Evolutionary conservation across 2,329 filamentous ascomycete genomes (phyloP), one percentile per base, ranked within the genome.

Genomic region (Fusarium sp.): DNA sequence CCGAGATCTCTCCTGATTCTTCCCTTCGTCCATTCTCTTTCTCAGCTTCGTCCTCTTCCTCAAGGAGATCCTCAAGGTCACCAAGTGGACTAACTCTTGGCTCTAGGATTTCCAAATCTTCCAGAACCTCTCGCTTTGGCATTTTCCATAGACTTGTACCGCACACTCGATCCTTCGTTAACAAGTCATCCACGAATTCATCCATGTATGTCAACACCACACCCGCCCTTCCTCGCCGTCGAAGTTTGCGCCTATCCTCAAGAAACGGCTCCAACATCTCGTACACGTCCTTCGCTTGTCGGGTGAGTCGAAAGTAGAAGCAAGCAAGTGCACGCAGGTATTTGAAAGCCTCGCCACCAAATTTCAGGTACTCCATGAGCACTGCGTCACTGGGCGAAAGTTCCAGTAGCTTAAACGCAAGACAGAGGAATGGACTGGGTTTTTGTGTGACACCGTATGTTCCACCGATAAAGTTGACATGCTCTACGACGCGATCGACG

Each of bases 331-430:
- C 95, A 63, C 95, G 90, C 58, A 99, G 85, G 81, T 99, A 99
- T 82, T 93, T 94, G 79, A 95, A 94, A 57, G 90, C 83, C 40
- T 92, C 90, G 48, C 91, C 94, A 60, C 91, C 92, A 76, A 91
- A 91, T 61, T 89, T 84, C 33, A 99, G 82, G 80, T 98, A 98
- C 78, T 94, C 93, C 42, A 88, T 81, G 32, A 99, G 84, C 37
- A 98, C 88, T 45, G 91, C 92, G 79, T 93, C 91, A 67, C 89
- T 88, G 2, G 96, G 96, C 30, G 90, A 91, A 13, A 99, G 87
- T 83, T 98, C 94, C 61, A 98, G 88, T 56, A 99, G 87, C 85
- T 98, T 99, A 83, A 99, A 97, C 5, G 93, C 93, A 6, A 99
- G 88, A 78, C 96, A 99, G 30, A 99, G 86, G 78, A 99, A 99